phyloP scores from a whole-genome alignment of 306 rosid species.

The Coriaria nepalensis region DNA sequence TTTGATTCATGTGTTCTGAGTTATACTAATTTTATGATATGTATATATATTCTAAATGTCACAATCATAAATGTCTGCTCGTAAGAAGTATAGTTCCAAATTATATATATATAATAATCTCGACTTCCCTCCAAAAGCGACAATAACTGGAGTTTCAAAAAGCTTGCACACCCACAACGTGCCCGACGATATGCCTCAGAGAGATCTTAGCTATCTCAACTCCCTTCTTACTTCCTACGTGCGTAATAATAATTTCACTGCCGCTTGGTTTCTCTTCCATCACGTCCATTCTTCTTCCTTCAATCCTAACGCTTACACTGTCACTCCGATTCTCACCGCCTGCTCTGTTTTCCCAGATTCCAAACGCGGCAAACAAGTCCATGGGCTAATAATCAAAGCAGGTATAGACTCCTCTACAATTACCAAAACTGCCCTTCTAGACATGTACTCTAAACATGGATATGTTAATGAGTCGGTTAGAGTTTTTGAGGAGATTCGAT shows the following conservation, averaged over 20 bases:
- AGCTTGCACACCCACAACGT: slow-evolving; percentile 15
- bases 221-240: slow-evolving; percentile 26
- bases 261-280: slow-evolving; percentile 32
- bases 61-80: no score
- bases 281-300: slow-evolving; percentile 20
- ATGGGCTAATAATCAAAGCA: slow-evolving; percentile 29
- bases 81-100: no score
- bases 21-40: no score
- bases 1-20: no score
- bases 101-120: no score
- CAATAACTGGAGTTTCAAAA: neutral
- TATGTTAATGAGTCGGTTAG: slow-evolving; percentile 17
- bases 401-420: slow-evolving; percentile 33
- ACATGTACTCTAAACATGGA: slow-evolving; percentile 43
- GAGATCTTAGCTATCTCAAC: slow-evolving; percentile 24
- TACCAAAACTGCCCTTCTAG: slow-evolving; percentile 36
- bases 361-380: slow-evolving; percentile 31
- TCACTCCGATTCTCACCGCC: slow-evolving; percentile 33
- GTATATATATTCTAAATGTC: no score
- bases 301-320: slow-evolving; percentile 28
- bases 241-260: slow-evolving; percentile 16
- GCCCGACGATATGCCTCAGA: slow-evolving; percentile 27
- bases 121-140: neutral
- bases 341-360: slow-evolving; percentile 21
- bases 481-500: slow-evolving; percentile 46